These are phyloP conservation scores for Metarhizium guizhouense DNA, from an alignment of 2,329 filamentous ascomycete genomes.

Conservation along the genomic window DNA sequence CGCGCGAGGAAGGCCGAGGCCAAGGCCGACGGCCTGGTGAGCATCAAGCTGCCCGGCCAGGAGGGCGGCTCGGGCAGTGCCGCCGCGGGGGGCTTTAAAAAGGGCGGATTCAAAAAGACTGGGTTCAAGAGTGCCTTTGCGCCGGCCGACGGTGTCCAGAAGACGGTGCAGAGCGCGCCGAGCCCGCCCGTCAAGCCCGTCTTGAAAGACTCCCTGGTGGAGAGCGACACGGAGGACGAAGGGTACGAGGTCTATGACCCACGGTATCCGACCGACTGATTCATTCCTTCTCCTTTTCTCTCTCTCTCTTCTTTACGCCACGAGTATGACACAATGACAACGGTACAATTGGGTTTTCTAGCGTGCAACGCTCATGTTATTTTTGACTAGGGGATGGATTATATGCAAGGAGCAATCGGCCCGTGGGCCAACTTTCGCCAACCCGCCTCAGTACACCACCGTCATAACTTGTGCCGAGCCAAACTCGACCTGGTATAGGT, in stretches of 20 bases:
- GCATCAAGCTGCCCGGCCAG: slow-evolving; percentile 48
- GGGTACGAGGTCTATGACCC: slow-evolving; percentile 62
- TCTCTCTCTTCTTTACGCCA: too few relatives aligned
- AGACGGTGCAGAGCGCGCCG: background rate
- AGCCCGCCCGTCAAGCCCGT: slow-evolving; percentile 15
- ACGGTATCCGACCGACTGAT: slow-evolving; percentile 51
- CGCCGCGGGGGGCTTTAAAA: slow-evolving; percentile 47
- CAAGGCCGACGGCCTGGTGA: slow-evolving; percentile 59
- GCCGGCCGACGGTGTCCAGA: slow-evolving; percentile 18
- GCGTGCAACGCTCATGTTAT: background rate
- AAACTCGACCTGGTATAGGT: background rate
- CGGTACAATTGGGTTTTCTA: background rate
- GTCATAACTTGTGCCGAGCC: background rate
- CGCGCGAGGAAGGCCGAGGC: slow-evolving; percentile 62
- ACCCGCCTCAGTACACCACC: background rate
- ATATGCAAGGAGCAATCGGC: background rate
- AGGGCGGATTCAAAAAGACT: slow-evolving; percentile 69
- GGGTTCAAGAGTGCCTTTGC: slow-evolving; percentile 73
- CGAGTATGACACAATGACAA: background rate
- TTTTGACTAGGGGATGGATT: background rate
- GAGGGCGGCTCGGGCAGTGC: slow-evolving; percentile 16
- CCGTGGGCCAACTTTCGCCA: background rate
- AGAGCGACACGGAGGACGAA: slow-evolving; percentile 62
- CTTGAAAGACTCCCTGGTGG: slow-evolving; percentile 22
- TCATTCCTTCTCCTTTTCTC: slow-evolving; percentile 25